Conservation (phyloP, 257 asterid species). For the Coffea eugenioides region DNA sequence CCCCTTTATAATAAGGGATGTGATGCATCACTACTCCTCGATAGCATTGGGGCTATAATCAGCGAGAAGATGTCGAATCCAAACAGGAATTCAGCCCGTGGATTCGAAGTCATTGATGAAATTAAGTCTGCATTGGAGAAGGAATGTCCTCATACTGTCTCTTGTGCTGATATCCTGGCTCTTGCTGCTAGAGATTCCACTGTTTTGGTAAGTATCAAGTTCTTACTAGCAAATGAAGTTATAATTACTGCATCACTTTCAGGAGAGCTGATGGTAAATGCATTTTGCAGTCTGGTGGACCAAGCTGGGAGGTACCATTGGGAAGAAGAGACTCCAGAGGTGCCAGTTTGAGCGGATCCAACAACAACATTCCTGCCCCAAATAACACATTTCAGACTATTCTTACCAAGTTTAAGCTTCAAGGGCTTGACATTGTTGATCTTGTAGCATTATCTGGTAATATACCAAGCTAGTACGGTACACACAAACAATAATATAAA, state of each 20-base stretch:
- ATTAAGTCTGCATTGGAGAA: slow-evolving; percentile 76
- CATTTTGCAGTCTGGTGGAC: slow-evolving; percentile 62
- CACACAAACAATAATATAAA: not conserved
- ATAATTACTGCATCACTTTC: not conserved
- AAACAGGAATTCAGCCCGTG: slow-evolving; percentile 79
- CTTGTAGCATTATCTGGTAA: slow-evolving; percentile 86
- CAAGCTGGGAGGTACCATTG: slow-evolving; percentile 79
- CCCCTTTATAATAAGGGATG: slow-evolving; percentile 57
- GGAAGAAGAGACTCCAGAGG: slow-evolving; percentile 85
- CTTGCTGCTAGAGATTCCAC: slow-evolving; percentile 87
- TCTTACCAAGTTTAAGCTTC: slow-evolving; percentile 70
- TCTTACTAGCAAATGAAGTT: not conserved
- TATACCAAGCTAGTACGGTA: no score
- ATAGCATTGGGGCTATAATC: slow-evolving; percentile 45
- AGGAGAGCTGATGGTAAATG: not conserved
- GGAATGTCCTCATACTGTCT: slow-evolving; percentile 78
- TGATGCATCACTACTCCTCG: slow-evolving; percentile 86
- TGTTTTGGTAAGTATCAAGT: slow-evolving; percentile 45
- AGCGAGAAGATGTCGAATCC: slow-evolving; percentile 74
- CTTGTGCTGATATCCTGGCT: slow-evolving; percentile 87
- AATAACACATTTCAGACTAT: slow-evolving; percentile 87
- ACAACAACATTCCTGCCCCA: slow-evolving; percentile 89
- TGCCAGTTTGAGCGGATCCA: slow-evolving; percentile 89
- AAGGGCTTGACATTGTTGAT: slow-evolving; percentile 76
- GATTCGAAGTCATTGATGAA: slow-evolving; percentile 84